Evolutionary conservation across 495 filamentous ascomycete genomes (phyloP).

Genomic region (Tuber borchii): DNA sequence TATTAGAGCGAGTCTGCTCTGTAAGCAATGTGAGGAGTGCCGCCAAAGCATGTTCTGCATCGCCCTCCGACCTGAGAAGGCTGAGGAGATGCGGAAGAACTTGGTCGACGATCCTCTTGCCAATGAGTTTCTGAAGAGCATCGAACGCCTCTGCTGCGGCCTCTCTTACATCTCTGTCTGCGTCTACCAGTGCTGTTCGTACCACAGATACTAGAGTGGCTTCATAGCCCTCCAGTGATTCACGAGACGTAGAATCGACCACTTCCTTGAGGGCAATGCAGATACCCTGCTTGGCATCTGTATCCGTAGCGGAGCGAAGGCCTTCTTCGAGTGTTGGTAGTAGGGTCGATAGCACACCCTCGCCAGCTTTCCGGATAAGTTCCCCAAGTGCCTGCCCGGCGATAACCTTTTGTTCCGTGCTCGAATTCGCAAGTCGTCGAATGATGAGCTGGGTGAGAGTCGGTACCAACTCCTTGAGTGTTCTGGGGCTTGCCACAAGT

Average conservation of each 20-base stretch:
- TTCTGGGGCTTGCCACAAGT: slow-evolving; percentile 83
- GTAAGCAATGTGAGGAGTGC: slow-evolving; percentile 88
- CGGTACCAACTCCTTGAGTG: slow-evolving; percentile 88
- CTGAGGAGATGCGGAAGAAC: slow-evolving; percentile 87
- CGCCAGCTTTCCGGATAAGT: slow-evolving; percentile 91
- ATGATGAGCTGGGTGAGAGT: slow-evolving; percentile 92
- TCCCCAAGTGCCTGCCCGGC: slow-evolving; percentile 95
- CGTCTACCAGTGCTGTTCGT: slow-evolving; percentile 84
- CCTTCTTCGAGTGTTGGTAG: slow-evolving; percentile 91
- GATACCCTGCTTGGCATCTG: slow-evolving; percentile 93
- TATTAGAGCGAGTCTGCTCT: slow-evolving; percentile 86
- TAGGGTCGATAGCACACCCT: slow-evolving; percentile 79
- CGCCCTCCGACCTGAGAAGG: slow-evolving; percentile 72
- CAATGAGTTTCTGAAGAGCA: slow-evolving; percentile 81
- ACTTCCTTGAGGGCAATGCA: slow-evolving; percentile 92
- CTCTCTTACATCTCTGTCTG: slow-evolving; percentile 81
- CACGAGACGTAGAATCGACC: slow-evolving; percentile 81
- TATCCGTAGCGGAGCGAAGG: slow-evolving; percentile 77
- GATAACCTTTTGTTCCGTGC: slow-evolving; percentile 97
- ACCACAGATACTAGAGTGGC: slow-evolving; percentile 91
- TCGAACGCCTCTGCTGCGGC: slow-evolving; percentile 97
- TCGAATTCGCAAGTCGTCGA: slow-evolving; percentile 84
- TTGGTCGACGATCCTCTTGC: slow-evolving; percentile 89
- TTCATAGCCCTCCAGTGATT: slow-evolving; percentile 88
- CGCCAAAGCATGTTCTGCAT: slow-evolving; percentile 85